A percentile compares a stretch with the other conserved stretches of the same genome.
Evolutionary conservation across 805 yeast species (phyloP).

Genomic region (Yarrowia deformans): DNA sequence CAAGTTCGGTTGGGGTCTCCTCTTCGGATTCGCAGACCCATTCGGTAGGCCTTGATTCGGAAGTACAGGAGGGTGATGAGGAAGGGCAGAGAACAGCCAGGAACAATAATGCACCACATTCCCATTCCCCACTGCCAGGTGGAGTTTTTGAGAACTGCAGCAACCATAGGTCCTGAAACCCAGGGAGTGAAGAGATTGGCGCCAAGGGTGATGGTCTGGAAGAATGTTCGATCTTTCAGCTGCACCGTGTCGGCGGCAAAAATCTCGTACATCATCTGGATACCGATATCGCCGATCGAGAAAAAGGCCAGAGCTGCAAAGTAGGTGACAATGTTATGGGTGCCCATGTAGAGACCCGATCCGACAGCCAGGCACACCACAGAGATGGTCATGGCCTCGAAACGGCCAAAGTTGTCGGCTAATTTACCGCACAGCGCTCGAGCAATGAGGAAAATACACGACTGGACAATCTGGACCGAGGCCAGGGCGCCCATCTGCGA

Average conservation of each 20-base stretch:
- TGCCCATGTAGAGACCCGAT: conserved; percentile 29
- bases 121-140: conserved; percentile 65
- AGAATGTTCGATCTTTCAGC: conserved; percentile 53
- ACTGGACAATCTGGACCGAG: conserved; percentile 19
- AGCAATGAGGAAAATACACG: conserved; percentile 13
- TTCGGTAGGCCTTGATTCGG: conserved; percentile 42
- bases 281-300: conserved; percentile 53
- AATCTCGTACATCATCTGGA: conserved; percentile 51
- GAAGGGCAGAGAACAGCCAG: conserved; percentile 50
- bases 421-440: conserved; percentile 19
- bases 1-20: conserved; percentile 14
- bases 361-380: conserved; percentile 20
- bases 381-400: conserved; percentile 28
- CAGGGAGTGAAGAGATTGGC: conserved; percentile 53
- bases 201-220: conserved; percentile 50
- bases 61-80: conserved; percentile 42
- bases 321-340: conserved; percentile 50
- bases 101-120: conserved; percentile 57
- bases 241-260: conserved; percentile 53
- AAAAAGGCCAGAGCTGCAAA: conserved; percentile 53
- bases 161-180: conserved; percentile 51
- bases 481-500: conserved; percentile 27
- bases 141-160: conserved; percentile 46
- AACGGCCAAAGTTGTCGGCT: conserved; percentile 32
- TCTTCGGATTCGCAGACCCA: conserved; percentile 41